Evolutionary conservation across 116 monocot species (phyloP).

Genomic region (Iris pallida): DNA sequence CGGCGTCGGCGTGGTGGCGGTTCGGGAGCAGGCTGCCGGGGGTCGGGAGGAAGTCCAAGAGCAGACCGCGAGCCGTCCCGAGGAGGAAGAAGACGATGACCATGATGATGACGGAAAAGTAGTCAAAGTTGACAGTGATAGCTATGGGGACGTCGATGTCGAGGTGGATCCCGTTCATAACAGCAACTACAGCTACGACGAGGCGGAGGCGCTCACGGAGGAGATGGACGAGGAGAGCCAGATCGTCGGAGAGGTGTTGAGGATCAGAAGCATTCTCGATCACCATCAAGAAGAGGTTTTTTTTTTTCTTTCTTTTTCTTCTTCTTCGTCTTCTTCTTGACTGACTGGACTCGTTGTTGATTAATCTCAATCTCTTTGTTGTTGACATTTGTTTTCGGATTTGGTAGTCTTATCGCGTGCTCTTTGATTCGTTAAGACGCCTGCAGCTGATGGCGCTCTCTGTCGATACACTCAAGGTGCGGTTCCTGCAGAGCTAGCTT

Average conservation of each 20-base stretch:
- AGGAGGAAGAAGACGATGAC: neutral
- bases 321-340: too few species aligned
- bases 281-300: constrained; percentile 46
- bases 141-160: too few species aligned
- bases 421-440: constrained; percentile 60
- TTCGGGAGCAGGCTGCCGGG: too few species aligned
- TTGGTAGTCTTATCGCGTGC: constrained; percentile 49
- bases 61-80: too few species aligned
- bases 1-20: too few species aligned
- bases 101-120: too few species aligned
- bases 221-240: constrained; percentile 57
- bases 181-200: constrained; percentile 15
- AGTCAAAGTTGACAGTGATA: too few species aligned
- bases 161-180: too few species aligned
- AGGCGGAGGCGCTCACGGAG: constrained; percentile 59
- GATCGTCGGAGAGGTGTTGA: constrained; percentile 53
- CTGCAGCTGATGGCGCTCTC: constrained; percentile 64
- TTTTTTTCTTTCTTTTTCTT: too few species aligned
- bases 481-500: neutral
- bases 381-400: neutral
- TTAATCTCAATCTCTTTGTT: neutral
- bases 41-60: too few species aligned
- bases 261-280: constrained; percentile 50
- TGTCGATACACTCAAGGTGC: constrained; percentile 54
- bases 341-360: too few species aligned